Conservation (phyloP, 179 eudicot genomes). For the Spergularia azorica region DNA sequence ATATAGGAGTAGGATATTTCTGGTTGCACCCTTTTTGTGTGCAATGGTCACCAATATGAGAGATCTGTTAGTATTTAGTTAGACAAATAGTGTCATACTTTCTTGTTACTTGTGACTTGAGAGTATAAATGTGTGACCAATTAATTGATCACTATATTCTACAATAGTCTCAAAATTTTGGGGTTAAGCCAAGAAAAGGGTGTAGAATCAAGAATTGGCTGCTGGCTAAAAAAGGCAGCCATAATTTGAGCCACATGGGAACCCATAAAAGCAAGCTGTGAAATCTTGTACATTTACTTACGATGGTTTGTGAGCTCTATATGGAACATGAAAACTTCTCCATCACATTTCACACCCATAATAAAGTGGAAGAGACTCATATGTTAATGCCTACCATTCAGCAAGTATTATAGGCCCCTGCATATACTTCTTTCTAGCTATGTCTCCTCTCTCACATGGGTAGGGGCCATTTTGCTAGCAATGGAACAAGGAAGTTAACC, state of each 20-base stretch:
- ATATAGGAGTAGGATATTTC: no score
- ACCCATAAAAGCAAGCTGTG: conserved; percentile 3
- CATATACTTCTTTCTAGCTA: no score
- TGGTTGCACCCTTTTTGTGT: no score
- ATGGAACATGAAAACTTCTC: background rate
- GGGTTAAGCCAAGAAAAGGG: no score
- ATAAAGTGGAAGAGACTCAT: conserved; percentile 13
- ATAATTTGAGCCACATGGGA: conserved; percentile 25
- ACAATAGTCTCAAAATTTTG: no score
- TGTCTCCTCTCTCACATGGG: conserved; percentile 18
- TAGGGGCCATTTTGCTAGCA: conserved; percentile 23
- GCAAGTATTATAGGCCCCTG: conserved; percentile 22
- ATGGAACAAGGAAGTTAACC: conserved; percentile 20
- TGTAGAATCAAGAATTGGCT: background rate
- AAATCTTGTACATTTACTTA: background rate
- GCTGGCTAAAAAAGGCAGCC: background rate
- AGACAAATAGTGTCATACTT: no score
- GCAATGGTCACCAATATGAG: no score
- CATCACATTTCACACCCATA: background rate
- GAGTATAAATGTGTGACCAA: no score
- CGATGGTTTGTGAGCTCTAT: conserved; percentile 13
- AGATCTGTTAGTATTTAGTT: no score
- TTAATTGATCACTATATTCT: no score
- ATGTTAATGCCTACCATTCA: conserved; percentile 13
- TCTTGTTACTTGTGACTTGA: no score